Percentiles rank a stretch among this genome's conserved stretches.
Evolutionary conservation across 176 grass and related monocot genomes (phyloP).

Genomic region (Bromus sterilis): DNA sequence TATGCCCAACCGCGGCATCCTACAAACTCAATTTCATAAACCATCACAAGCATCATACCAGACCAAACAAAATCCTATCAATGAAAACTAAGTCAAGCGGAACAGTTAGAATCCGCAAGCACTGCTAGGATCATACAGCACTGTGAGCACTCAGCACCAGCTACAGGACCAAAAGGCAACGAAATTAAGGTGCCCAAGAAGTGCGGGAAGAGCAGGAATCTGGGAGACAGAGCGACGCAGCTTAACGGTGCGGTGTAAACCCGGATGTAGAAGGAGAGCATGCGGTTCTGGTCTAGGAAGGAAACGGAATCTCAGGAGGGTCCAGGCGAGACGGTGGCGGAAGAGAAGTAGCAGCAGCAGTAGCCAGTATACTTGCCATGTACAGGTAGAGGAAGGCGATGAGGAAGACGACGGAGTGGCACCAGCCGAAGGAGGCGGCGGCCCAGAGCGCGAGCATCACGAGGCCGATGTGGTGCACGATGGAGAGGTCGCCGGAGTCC

Average conservation of each 20-base stretch:
- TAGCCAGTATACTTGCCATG: conserved; percentile 36
- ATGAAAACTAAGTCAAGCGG: not conserved
- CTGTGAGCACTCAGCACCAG: not conserved
- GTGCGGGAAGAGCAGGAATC: not conserved
- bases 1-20: not conserved
- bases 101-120: not conserved
- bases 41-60: not conserved
- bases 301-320: not conserved
- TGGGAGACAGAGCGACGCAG: not conserved
- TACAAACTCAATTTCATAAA: not conserved
- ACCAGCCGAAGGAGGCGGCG: conserved; percentile 37
- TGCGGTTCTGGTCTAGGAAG: not conserved
- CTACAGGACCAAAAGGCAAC: not conserved
- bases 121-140: not conserved
- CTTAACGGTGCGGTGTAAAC: not conserved
- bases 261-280: not conserved
- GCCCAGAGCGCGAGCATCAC: conserved; percentile 61
- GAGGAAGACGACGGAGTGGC: conserved; percentile 60
- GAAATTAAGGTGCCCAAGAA: not conserved
- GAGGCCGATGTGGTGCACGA: conserved; percentile 67
- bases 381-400: conserved; percentile 77
- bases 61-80: not conserved
- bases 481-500: conserved; percentile 64
- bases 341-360: not conserved
- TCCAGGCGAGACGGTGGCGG: not conserved